Evolutionary conservation across 371 early-diverging fungal species (phyloP).

Genomic region (Phascolomyces articulosus): DNA sequence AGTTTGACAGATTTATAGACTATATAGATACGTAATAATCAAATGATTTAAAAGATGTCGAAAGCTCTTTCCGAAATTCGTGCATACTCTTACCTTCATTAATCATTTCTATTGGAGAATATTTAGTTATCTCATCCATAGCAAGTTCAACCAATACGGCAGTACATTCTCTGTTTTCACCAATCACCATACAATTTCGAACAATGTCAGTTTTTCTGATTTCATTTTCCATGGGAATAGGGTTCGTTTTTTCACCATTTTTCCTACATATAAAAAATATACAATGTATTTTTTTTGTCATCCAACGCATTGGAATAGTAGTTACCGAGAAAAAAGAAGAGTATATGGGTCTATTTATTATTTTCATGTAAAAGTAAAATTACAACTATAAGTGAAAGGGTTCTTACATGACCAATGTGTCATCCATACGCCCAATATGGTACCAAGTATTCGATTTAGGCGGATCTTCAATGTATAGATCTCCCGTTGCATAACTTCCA

Average conservation of each 20-base stretch:
- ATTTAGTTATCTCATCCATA: background rate
- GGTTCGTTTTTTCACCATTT: slow-evolving; percentile 49
- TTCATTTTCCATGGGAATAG: slow-evolving; percentile 34
- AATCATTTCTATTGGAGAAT: background rate
- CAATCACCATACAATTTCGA: slow-evolving; percentile 26
- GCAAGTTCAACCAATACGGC: slow-evolving; percentile 26
- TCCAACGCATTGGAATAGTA: too few species aligned
- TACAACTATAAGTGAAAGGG: too few species aligned
- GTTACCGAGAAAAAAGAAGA: too few species aligned
- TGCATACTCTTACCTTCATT: slow-evolving; percentile 15
- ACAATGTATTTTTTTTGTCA: too few species aligned
- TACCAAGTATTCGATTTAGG: slow-evolving; percentile 14
- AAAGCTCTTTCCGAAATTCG: too few species aligned
- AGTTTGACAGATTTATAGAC: slow-evolving; percentile 27
- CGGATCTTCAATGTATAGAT: slow-evolving; percentile 22
- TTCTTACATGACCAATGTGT: slow-evolving; percentile 30
- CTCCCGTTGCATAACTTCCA: slow-evolving; percentile 32
- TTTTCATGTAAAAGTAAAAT: too few species aligned
- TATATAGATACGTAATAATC: too few species aligned
- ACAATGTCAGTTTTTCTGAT: slow-evolving; percentile 23
- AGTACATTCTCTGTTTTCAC: slow-evolving; percentile 27
- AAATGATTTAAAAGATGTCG: too few species aligned
- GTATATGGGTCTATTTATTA: too few species aligned
- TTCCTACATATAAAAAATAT: slow-evolving; percentile 10
- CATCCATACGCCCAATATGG: slow-evolving; percentile 35